Percentiles rank a stretch among this genome's conserved stretches.
Evolutionary conservation across 1,284 basidiomycete genomes (phyloP).

Genomic region (Veloboletus limbatus): DNA sequence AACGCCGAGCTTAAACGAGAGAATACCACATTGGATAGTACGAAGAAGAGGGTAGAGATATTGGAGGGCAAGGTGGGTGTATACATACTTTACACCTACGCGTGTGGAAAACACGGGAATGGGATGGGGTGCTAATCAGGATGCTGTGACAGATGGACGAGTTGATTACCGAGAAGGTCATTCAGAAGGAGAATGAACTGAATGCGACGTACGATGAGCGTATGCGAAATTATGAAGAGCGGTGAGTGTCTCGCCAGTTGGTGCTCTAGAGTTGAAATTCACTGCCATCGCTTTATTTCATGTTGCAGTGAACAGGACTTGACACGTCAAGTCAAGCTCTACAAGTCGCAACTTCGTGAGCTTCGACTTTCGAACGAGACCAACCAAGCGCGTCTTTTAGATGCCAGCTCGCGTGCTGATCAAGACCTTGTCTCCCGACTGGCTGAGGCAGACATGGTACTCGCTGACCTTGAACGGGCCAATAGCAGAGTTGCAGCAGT

Average conservation of each 20-base stretch:
- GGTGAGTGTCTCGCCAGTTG: constrained; percentile 46
- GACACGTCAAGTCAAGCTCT: constrained; percentile 80
- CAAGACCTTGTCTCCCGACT: constrained; percentile 88
- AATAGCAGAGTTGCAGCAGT: constrained; percentile 90
- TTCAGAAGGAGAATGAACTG: constrained; percentile 91
- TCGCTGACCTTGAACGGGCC: constrained; percentile 88
- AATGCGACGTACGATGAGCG: constrained; percentile 96
- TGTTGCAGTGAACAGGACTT: constrained; percentile 83
- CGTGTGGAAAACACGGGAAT: neutral
- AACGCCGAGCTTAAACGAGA: constrained; percentile 78
- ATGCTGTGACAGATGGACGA: constrained; percentile 73
- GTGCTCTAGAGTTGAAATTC: constrained; percentile 1
- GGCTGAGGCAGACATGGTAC: constrained; percentile 89
- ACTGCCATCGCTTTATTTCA: neutral
- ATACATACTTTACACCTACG: neutral
- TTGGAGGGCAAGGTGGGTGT: constrained; percentile 76
- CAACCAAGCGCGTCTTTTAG: constrained; percentile 86
- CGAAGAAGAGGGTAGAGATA: constrained; percentile 73
- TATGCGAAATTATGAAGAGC: constrained; percentile 90
- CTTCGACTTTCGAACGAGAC: constrained; percentile 88
- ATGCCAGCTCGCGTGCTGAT: constrained; percentile 87
- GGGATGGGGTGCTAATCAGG: constrained; percentile 1
- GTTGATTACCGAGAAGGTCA: constrained; percentile 80
- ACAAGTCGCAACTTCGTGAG: constrained; percentile 86
- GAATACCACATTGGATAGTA: constrained; percentile 43